Evolutionary conservation across 2,329 filamentous ascomycete genomes (phyloP), one percentile per base, ranked within the genome.

Genomic region (Pseudogymnoascus sp.): DNA sequence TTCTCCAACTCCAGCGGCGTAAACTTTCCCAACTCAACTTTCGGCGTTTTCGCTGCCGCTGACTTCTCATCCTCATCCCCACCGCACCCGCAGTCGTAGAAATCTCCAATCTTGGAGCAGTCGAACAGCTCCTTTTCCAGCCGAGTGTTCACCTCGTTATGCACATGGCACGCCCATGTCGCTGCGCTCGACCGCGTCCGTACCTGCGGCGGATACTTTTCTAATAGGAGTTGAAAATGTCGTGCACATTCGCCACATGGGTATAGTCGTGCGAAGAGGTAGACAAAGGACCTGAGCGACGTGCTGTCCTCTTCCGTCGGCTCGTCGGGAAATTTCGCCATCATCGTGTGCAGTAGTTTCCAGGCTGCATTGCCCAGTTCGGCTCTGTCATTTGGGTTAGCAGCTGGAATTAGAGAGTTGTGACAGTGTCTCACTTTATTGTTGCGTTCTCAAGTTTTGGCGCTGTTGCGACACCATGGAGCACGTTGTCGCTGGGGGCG

Each of bases 381-480:
- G 66, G 72, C 71, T 68, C 73, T 73, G 56, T 26, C 6, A 12
- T 18, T 19, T 59, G 23, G 19, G 15, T 60, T 48, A 61, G 60
- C 30, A 5, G 9, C 8, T n/a, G 38, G 5, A 9, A 55, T 33
- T 2, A 15, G 37, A 8, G 10, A 5, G 12, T 37, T 52, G 39
- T 28, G 19, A 37, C 34, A 28, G 57, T 38, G 34, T 69, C 78
- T 57, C 76, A 87, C 85, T 92, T 94, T 59, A 83, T 77, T 5
- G 89, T 94, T 62, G 86, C 88, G 73, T 94, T 94, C 69, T 89
- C 89, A 59, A 94, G 76, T 74, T 90, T 91, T 1, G 88, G 86
- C 57, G 89, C 89, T 67, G 91, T 92, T 3, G 84, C 85, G 60
- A 83, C 83, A 60, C 88, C 88, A 15, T 79, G 77, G 19, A 90